Base-by-base conservation (phyloP, 148 eudicot genomes). In the Cornus florida region DNA sequence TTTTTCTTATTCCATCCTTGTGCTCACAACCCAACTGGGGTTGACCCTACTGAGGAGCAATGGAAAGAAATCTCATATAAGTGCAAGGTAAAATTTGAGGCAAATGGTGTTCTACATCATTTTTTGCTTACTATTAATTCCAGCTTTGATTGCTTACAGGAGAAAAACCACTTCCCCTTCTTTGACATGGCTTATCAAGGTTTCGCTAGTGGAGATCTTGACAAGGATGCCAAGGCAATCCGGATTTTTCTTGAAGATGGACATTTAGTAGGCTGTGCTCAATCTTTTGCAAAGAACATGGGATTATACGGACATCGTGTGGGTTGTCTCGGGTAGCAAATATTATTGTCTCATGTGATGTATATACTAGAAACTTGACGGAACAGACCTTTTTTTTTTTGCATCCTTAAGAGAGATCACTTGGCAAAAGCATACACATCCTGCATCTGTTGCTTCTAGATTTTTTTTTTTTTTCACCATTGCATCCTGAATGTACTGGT, bases 161-260 rank as follows among this genome's bases (percentile, higher is more conserved):
- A 41, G 74, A 71, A 71, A 57, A 71, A 43, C 32, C 74, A 71
- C 41, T 71, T 71, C 74, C 91, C 91, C 20, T 88, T 88, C 87
- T 86, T 88, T 84, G 91, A 88, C 84, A 88, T 84, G 81, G 91
- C 91, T 66, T 88, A 88, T 76, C 91, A 88, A 88, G 91, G 91
- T 79, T 86, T 88, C 80, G 91, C 91, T 35, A 88, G 91, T 84
- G 91, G 91, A 75, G 86, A 75, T 70, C 89, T 86, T 6, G 89
- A 86, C 78, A 77, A 81, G 76, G 91, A 88, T 78, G 91, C 91
- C 50, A 81, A 80, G 73, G 75, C 91, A 78, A 86, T 88, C 75
- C 86, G 91, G 65, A 84, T 84, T 82, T 88, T 88, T 79, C 86
- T 82, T 78, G 91, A 86, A 69, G 91, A 88, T 79, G 89, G 91